Base-by-base conservation (phyloP, 768 basidiomycete genomes). In the Porphyrellus cyaneotinctus region DNA sequence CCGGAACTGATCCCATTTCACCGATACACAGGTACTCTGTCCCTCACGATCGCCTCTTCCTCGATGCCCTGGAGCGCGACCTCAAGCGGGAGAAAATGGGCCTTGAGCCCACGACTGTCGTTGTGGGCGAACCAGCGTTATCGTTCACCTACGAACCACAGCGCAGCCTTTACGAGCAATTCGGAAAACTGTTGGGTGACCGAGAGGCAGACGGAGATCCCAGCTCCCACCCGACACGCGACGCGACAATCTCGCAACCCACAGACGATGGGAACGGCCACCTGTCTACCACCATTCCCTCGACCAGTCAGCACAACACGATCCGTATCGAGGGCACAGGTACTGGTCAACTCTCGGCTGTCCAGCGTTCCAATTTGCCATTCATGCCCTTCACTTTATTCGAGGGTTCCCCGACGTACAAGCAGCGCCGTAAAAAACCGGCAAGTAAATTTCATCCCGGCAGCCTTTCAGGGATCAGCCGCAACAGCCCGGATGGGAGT, bases 21-120 rank as follows among this genome's bases (percentile, higher is more conserved):
- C 6, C 42, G 1, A 13, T 39, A 24, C 18, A 4, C 41, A 95
- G 91, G 92, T 97, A 92, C 74, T 95, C 93, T 7, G 95, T 97
- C 7, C 95, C 95, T 3, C 95, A 97, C 56, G 95, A 97, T 68
- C 87, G 94, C 31, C 86, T 97, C 50, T 97, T 97, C 78, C 83
- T 97, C 47, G 95, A 97, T 65, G 95, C 95, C 18, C 82, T 97
- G 43, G 95, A 97, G 69, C 87, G 95, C 43, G 95, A 97, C 68
- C 82, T 97, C 51, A 97, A 95, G 75, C 83, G 95, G 30, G 95
- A 97, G 71, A 95, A 94, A 72, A 87, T 88, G 76, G 89, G 90
- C 1, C 77, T 81, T 37, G 91, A 93, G 65, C 80, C 93, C 1
- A 95, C 95, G 2, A 95, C 94, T 2, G 78, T 69, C 41, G 74